phyloP scores from a whole-genome alignment of 164 flowering plant species.

The Berberis thunbergii region DNA sequence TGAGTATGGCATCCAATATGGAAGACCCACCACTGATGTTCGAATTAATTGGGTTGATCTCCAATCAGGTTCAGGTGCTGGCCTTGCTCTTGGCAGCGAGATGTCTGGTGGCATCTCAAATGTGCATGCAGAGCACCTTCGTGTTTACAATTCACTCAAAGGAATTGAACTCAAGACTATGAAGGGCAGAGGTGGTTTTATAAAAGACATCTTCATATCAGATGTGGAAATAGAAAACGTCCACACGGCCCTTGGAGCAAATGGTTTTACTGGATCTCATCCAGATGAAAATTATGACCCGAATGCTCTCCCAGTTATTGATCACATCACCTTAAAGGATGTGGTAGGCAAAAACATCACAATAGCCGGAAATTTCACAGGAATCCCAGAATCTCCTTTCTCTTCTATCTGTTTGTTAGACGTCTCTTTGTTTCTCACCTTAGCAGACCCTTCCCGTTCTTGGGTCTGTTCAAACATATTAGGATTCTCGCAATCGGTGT shows the following conservation, averaged over 20 bases:
- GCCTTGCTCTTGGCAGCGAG: conserved; percentile 59
- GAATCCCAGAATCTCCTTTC: conserved; percentile 53
- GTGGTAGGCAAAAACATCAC: conserved; percentile 40
- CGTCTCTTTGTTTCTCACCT: conserved; percentile 29
- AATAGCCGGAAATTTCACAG: conserved; percentile 46
- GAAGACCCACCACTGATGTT: conserved; percentile 40
- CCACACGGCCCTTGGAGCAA: conserved; percentile 28
- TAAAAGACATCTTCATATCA: conserved; percentile 33
- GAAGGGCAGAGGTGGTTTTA: conserved; percentile 54
- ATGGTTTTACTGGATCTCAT: conserved; percentile 37
- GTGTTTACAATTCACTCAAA: conserved; percentile 25
- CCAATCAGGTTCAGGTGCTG: conserved; percentile 41
- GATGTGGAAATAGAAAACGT: conserved; percentile 37
- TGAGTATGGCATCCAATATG: conserved; percentile 59
- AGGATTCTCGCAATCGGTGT: conserved; percentile 37
- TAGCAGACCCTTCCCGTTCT: conserved; percentile 22
- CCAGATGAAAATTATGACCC: conserved; percentile 58
- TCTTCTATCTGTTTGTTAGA: conserved; percentile 46
- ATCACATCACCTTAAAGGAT: conserved; percentile 34
- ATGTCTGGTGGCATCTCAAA: conserved; percentile 76
- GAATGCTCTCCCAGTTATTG: conserved; percentile 39
- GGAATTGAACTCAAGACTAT: conserved; percentile 48
- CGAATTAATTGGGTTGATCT: conserved; percentile 34
- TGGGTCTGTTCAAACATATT: conserved; percentile 58
- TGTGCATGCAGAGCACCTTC: conserved; percentile 31